Evolutionary conservation across 257 asterid genomes (phyloP).

Genomic region (Misopates orontium): DNA sequence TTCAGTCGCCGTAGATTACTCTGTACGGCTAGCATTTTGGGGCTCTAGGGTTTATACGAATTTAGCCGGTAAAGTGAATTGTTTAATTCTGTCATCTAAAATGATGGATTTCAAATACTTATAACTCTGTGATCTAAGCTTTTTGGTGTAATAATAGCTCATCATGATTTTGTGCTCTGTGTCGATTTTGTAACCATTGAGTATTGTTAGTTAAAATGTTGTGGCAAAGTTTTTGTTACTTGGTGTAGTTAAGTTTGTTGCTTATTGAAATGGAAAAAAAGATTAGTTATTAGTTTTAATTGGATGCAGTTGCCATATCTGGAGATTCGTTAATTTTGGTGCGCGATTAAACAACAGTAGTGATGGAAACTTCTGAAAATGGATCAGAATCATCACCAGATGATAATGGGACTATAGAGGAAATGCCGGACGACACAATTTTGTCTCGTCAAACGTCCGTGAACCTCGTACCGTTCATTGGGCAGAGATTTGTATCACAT

Average conservation of each 20-base stretch:
- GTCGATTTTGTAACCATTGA: no score
- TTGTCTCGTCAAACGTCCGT: constrained; percentile 50
- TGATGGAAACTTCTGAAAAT: constrained; percentile 44
- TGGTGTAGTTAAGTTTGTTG: background rate
- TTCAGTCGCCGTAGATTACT: no score
- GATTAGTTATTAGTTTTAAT: background rate
- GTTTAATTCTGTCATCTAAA: no score
- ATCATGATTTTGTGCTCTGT: background rate
- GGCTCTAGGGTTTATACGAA: no score
- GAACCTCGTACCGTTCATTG: constrained; percentile 57
- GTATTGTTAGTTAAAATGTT: no score
- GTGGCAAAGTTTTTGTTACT: background rate
- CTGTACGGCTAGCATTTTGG: no score
- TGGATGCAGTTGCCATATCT: constrained; percentile 11
- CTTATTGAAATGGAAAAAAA: background rate
- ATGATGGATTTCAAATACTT: constrained; percentile 4
- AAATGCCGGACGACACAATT: constrained; percentile 57
- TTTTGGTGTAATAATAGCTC: background rate
- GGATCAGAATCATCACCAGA: constrained; percentile 63
- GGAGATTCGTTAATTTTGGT: constrained; percentile 23
- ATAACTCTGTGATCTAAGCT: background rate
- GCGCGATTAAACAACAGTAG: constrained; percentile 27
- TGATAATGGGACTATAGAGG: constrained; percentile 57
- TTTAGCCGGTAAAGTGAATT: no score
- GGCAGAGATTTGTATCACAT: constrained; percentile 59